Evolutionary conservation across 495 filamentous ascomycete species (phyloP), one percentile per base, ranked within the genome.

Genomic region (Letharia columbiana): DNA sequence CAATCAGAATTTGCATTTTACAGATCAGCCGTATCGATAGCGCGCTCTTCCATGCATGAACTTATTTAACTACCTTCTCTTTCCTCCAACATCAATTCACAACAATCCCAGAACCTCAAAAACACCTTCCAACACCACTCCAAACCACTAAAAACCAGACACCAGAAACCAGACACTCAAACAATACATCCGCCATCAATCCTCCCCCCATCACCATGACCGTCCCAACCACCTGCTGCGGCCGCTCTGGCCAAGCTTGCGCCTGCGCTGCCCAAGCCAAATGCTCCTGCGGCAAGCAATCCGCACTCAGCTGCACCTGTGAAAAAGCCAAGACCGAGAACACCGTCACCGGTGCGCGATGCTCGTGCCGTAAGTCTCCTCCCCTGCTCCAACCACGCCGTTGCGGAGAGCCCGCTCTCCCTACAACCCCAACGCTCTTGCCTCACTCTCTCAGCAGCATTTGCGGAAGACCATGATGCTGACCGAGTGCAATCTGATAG

Each of bases 261-360:
- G 79, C 83, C 73, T 89, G 86, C 67, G 86, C 86, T 33, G 77
- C 81, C 33, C 81, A 88, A 71, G 85, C 85, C 66, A 82, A 80
- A 62, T 97, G 92, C 84, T 93, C 91, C 20, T 98, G 93, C 73
- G 93, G 93, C 70, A 83, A 92, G 79, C 83, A 92, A 72, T 84
- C 84, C 11, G 93, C 93, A 54, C 84, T 96, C 64, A 81, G 90
- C 73, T 98, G 93, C 82, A 86, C 79, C 64, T 98, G 93, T 80
- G 86, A 85, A 74, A 91, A 89, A 74, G 85, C 91, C 11, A 68
- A 81, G 4, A 75, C 81, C 6, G 93, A 98, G 83, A 96, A 96
- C 80, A 72, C 74, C 8, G 66, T 87, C 39, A 75, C 77, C 6
- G 91, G 90, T n/a, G 80, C 91, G 35, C 81, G 91, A 62, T 96